Evolutionary conservation across 1,139 yeast species (phyloP).

Genomic region (Lodderomyces orthopsilosis): DNA sequence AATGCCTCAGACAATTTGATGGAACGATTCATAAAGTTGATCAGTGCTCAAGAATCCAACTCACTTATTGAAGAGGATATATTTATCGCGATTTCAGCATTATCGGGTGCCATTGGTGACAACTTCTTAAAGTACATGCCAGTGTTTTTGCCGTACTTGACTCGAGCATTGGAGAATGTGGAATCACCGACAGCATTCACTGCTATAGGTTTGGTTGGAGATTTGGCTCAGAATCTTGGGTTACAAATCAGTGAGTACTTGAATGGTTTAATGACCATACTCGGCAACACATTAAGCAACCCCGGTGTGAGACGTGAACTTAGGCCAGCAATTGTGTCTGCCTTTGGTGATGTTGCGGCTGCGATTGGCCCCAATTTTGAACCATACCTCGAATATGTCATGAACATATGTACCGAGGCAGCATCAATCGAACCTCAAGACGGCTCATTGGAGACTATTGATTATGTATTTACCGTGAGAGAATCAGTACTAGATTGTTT

Average conservation of each 20-base stretch:
- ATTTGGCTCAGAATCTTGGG: slow-evolving; percentile 89
- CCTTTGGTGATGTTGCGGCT: slow-evolving; percentile 94
- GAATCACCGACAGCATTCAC: slow-evolving; percentile 82
- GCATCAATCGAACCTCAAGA: slow-evolving; percentile 53
- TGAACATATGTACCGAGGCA: slow-evolving; percentile 65
- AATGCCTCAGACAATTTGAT: slow-evolving; percentile 80
- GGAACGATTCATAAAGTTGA: slow-evolving; percentile 73
- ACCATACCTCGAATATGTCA: slow-evolving; percentile 75
- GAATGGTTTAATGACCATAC: slow-evolving; percentile 75
- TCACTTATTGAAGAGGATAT: slow-evolving; percentile 92
- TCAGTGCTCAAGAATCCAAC: slow-evolving; percentile 59
- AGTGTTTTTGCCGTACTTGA: slow-evolving; percentile 77
- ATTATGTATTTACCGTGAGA: slow-evolving; percentile 67
- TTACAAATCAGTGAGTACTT: slow-evolving; percentile 68
- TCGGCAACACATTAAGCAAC: slow-evolving; percentile 69
- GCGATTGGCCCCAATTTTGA: slow-evolving; percentile 75
- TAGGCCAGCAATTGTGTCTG: slow-evolving; percentile 86
- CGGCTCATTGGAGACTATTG: slow-evolving; percentile 69
- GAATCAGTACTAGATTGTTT: slow-evolving; percentile 92
- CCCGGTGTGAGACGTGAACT: slow-evolving; percentile 71
- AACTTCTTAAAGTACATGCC: slow-evolving; percentile 74
- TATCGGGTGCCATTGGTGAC: slow-evolving; percentile 74
- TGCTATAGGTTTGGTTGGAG: slow-evolving; percentile 96
- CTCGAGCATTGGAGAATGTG: slow-evolving; percentile 73
- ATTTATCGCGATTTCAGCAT: slow-evolving; percentile 85